Conservation (phyloP, 2,329 filamentous ascomycete species). For the Claviceps fusiformis region DNA sequence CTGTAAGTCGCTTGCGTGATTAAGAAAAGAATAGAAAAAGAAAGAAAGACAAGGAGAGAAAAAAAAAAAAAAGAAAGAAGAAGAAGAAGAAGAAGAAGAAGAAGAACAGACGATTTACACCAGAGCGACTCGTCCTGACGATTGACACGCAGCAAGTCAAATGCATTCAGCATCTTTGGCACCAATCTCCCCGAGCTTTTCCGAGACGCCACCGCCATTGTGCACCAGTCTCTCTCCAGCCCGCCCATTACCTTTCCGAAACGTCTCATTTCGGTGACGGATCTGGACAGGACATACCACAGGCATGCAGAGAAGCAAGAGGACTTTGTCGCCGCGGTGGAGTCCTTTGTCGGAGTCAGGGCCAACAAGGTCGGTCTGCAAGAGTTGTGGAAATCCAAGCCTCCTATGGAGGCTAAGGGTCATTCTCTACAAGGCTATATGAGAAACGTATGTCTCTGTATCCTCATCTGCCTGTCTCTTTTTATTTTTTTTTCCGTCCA, state of each 20-base stretch:
- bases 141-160: conserved; percentile 7
- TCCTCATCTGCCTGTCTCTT: background rate
- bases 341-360: conserved; percentile 10
- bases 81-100: no score
- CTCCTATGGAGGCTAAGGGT: conserved; percentile 11
- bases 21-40: background rate
- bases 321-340: conserved; percentile 14
- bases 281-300: conserved; percentile 8
- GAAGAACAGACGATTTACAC: no score
- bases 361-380: conserved; percentile 10
- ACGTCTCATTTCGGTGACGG: conserved; percentile 14
- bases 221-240: conserved; percentile 5
- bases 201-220: conserved; percentile 7
- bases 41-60: background rate
- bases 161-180: conserved; percentile 12
- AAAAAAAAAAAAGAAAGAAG: no score
- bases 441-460: conserved; percentile 16
- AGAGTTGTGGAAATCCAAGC: conserved; percentile 10
- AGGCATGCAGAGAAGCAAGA: conserved; percentile 6
- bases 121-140: background rate
- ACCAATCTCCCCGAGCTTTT: conserved; percentile 15
- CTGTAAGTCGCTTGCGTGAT: conserved; percentile 9
- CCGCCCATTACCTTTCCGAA: conserved; percentile 1
- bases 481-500: background rate
- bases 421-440: conserved; percentile 16